Conservation (phyloP, 208 protist species). For the Herpetomonas tarakana region DNA sequence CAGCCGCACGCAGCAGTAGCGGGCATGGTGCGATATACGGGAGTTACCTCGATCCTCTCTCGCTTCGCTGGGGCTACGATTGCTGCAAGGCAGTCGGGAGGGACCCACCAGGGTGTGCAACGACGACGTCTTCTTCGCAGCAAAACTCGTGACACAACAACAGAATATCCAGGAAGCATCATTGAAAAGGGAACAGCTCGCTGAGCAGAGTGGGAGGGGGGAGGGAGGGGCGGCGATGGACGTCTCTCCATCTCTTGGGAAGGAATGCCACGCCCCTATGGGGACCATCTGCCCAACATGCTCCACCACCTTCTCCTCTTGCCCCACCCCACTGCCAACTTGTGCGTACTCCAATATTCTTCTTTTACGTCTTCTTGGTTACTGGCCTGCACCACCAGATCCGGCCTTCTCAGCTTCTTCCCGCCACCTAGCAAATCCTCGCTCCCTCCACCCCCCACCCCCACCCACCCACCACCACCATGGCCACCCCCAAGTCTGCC, state of each 20-base stretch:
- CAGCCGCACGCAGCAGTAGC: conserved; percentile 25
- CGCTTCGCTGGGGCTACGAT: conserved; percentile 61
- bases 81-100: conserved; percentile 60
- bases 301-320: not conserved
- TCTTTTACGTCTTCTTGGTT: conserved; percentile 14
- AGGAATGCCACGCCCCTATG: not conserved
- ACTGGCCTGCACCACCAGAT: not conserved
- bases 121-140: not conserved
- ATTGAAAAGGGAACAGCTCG: not conserved
- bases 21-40: conserved; percentile 64
- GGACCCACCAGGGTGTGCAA: conserved; percentile 36
- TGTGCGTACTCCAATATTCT: not conserved
- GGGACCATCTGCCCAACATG: not conserved
- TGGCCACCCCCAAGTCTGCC: conserved; percentile 18
- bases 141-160: not conserved
- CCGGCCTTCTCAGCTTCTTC: not conserved
- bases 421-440: conserved; percentile 4
- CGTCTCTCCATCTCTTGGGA: not conserved
- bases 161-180: not conserved
- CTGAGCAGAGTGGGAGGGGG: no score
- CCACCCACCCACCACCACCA: not conserved
- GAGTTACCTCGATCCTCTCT: conserved; percentile 68
- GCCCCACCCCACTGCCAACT: not conserved
- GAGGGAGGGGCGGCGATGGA: no score
- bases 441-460: conserved; percentile 4